Base-by-base conservation (phyloP, 257 asterid species). In the Nicotiana sylvestris region DNA sequence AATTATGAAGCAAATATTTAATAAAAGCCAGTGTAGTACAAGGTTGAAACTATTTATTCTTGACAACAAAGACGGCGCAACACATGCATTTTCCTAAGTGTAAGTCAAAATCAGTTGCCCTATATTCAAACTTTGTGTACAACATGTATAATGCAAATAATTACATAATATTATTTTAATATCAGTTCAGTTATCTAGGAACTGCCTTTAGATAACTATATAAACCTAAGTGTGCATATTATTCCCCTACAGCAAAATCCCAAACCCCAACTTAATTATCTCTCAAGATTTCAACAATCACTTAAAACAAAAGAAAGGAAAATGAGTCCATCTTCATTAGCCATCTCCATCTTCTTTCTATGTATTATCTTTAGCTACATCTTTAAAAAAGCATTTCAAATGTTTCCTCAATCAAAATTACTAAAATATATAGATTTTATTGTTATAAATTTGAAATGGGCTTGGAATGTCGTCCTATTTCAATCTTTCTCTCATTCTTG, bases 381-480 rank as follows among this genome's bases (percentile, higher is more conserved):
- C 17, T 80, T 80, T 55, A 80, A 80, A 18, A 64, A 9, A 64
- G 1, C 51, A 30, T 55, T 80, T 4, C 43, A 46, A 35, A 83
- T 76, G 43, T 65, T 80, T 69, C 78, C 77, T 1, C 49, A 58
- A 39, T 62, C 69, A 58, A 39, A 12, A 6, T 2, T 46, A 78
- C 68, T 78, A 35, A 78, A 80, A 6, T 46, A 32, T 68, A 3
- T 83, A 7, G 68, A 43, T 35, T 11, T 29, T 8, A 1, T 82
- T 18, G 53, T 70, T 57, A 5, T 68, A 11, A 85, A 82, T 53
- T 76, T 87, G 65, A 80, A 78, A 58, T 82, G 83, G 89, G 76
- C 57, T 35, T 79, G 68, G 76, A 30, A 82, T 66, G 70, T 49
- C 66, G 51, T 86, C 2, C 66, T 86, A 37, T 55, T 61, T 9